Conservation (phyloP, 169 alveolate genomes). For the Eimeria zaria region DNA sequence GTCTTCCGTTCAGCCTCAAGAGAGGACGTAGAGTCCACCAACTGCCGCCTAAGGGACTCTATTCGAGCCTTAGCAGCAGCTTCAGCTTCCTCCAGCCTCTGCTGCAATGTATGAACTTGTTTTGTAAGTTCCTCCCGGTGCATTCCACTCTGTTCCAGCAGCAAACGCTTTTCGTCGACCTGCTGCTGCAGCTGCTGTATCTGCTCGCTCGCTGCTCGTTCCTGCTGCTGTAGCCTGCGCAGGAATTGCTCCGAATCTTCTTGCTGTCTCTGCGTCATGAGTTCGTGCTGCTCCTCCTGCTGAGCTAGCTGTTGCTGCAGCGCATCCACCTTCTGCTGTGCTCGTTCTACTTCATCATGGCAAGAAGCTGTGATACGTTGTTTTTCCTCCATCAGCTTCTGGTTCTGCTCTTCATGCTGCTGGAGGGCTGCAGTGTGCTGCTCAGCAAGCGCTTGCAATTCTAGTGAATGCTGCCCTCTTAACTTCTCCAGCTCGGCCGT, state of each 20-base stretch:
- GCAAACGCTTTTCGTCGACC: constrained; percentile 22
- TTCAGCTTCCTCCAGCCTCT: constrained; percentile 25
- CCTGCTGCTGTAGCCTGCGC: constrained; percentile 62
- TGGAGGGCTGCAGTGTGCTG: constrained; percentile 2
- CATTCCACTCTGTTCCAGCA: constrained; percentile 14
- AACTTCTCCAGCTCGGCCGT: neutral
- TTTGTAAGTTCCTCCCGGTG: constrained; percentile 18
- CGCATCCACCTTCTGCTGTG: constrained; percentile 67
- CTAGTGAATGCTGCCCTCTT: constrained; percentile 18
- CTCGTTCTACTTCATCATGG: constrained; percentile 19
- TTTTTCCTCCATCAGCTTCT: constrained; percentile 26
- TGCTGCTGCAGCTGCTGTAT: constrained; percentile 26
- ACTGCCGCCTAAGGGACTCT: constrained; percentile 10
- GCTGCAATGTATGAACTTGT: neutral
- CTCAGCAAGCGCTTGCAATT: neutral
- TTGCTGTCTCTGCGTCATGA: constrained; percentile 57
- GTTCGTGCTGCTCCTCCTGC: constrained; percentile 60
- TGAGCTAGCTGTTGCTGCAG: constrained; percentile 35
- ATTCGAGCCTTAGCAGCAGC: constrained; percentile 19
- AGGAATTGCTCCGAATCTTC: constrained; percentile 56
- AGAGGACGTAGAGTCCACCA: constrained; percentile 10
- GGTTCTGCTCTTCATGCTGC: constrained; percentile 3
- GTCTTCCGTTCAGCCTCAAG: constrained; percentile 44
- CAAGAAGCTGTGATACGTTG: neutral
- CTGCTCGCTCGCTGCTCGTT: constrained; percentile 1